phyloP scores from a whole-genome alignment of 805 yeast genomes.

The Saturnispora dispora region DNA sequence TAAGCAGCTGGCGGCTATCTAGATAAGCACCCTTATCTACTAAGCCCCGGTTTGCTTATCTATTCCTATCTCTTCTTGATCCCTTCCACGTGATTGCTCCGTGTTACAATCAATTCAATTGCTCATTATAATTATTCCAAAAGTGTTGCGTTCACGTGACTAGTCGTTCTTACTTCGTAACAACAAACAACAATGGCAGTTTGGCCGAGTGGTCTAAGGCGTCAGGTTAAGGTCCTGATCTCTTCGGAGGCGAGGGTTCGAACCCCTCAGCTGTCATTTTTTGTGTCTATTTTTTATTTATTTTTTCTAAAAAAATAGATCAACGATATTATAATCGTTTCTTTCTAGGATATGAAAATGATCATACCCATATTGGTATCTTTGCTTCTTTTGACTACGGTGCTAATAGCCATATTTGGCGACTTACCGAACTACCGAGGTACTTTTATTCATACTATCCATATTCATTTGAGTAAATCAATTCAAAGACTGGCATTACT shows the following conservation, averaged over 20 bases:
- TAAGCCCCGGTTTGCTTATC: no score
- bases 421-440: slow-evolving; percentile 35
- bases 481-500: background rate
- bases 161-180: no score
- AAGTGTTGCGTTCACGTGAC: no score
- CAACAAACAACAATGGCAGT: slow-evolving; percentile 27
- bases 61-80: no score
- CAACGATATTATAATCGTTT: background rate
- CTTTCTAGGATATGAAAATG: background rate
- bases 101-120: no score
- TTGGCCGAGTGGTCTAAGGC: slow-evolving; percentile 36
- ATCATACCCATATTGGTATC: slow-evolving; percentile 2
- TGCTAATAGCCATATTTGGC: slow-evolving; percentile 36
- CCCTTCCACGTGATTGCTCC: no score
- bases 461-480: slow-evolving; percentile 10
- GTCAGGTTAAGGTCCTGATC: slow-evolving; percentile 54
- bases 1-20: no score
- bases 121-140: no score
- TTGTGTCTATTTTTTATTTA: slow-evolving; percentile 16
- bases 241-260: slow-evolving; percentile 85
- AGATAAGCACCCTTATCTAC: no score
- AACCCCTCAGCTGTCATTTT: slow-evolving; percentile 70
- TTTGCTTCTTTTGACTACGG: slow-evolving; percentile 11
- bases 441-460: slow-evolving; percentile 25
- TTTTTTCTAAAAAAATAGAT: background rate